These are phyloP conservation scores for Penicillium sp. DNA, from an alignment of 2,329 filamentous ascomycete species.

Conservation along the genomic window DNA sequence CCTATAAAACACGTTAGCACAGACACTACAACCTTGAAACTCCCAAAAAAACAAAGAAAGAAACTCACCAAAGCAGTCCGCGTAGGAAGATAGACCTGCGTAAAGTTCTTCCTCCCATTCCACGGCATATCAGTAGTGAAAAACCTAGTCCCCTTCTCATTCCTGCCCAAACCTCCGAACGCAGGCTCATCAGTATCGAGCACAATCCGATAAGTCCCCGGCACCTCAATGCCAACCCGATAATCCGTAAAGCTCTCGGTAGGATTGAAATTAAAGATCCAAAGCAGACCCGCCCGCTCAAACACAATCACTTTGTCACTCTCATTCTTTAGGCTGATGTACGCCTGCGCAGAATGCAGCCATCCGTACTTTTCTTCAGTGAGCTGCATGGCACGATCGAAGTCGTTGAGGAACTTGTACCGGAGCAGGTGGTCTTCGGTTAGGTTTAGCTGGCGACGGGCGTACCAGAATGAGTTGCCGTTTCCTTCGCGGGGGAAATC, in stretches of 20 bases:
- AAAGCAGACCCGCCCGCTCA: constrained; percentile 84
- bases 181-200: constrained; percentile 75
- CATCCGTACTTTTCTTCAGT: constrained; percentile 88
- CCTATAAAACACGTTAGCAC: constrained; percentile 36
- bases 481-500: constrained; percentile 96
- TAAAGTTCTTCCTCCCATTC: constrained; percentile 87
- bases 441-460: constrained; percentile 88
- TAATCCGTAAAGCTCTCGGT: constrained; percentile 86
- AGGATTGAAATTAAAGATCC: constrained; percentile 95
- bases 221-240: constrained; percentile 78
- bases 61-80: constrained; percentile 74
- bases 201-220: constrained; percentile 83
- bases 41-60: not conserved
- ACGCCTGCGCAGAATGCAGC: constrained; percentile 81
- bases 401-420: constrained; percentile 89
- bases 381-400: constrained; percentile 87
- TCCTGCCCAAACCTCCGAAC: constrained; percentile 76
- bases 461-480: constrained; percentile 90
- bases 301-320: constrained; percentile 93
- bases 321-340: constrained; percentile 92
- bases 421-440: constrained; percentile 81
- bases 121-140: constrained; percentile 89
- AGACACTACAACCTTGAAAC: not conserved
- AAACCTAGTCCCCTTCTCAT: constrained; percentile 79
- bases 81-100: constrained; percentile 85